Evolutionary conservation across 2,329 filamentous ascomycete species (phyloP).

Genomic region (Penicillium sp.): DNA sequence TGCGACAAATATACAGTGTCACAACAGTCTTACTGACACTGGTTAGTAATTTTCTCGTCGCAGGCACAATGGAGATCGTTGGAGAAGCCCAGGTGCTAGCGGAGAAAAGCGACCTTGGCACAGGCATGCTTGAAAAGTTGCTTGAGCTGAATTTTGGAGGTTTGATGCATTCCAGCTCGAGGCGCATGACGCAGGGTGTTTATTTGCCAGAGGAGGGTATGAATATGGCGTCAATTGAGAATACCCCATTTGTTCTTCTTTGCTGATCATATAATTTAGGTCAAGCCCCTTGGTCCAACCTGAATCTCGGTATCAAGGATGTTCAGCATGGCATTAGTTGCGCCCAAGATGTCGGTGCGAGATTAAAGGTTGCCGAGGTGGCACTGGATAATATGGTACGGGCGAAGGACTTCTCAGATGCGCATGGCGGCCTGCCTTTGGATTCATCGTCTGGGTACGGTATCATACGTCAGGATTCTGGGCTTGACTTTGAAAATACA

Average conservation of each 20-base stretch:
- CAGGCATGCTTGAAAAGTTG: constrained; percentile 26
- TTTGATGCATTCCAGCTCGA: constrained; percentile 28
- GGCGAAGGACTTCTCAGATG: constrained; percentile 42
- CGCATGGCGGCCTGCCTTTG: constrained; percentile 36
- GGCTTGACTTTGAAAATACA: constrained; percentile 47
- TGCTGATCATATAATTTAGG: not conserved
- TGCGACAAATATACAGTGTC: too few relatives aligned
- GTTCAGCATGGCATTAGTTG: constrained; percentile 50
- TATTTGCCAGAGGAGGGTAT: constrained; percentile 30
- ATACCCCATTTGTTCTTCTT: not conserved
- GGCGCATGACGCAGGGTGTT: constrained; percentile 27
- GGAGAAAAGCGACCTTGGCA: constrained; percentile 29
- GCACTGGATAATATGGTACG: constrained; percentile 45
- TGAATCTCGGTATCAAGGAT: constrained; percentile 52
- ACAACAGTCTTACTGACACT: not conserved
- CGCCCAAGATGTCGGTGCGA: constrained; percentile 42
- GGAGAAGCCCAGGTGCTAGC: constrained; percentile 33
- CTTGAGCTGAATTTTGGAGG: constrained; percentile 31
- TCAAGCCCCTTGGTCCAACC: constrained; percentile 45
- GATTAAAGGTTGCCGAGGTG: constrained; percentile 44
- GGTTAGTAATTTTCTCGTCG: constrained; percentile 19
- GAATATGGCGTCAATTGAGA: not conserved
- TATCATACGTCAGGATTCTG: constrained; percentile 44
- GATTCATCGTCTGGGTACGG: constrained; percentile 56
- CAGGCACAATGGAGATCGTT: constrained; percentile 27